Evolutionary conservation across 495 filamentous ascomycete genomes (phyloP), one percentile per base, ranked within the genome.

Genomic region (Talaromyces adpressus): DNA sequence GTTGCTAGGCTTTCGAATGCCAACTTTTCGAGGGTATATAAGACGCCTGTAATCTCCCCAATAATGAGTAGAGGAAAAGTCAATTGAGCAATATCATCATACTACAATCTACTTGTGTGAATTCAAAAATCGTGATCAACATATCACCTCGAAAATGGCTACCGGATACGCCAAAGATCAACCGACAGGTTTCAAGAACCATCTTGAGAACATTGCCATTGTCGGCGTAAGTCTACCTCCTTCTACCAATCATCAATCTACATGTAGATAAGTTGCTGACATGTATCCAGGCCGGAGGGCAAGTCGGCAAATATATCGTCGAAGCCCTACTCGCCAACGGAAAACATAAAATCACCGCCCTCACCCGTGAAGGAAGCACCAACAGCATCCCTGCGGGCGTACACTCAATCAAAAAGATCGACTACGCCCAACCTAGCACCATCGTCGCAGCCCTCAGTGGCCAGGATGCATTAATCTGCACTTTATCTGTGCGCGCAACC

Each of bases 381-480:
- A 74, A 53, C 67, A 63, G 41, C 8, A 66, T 82, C 0, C 81
- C 82, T 5, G 54, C 66, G 0, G 84, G 83, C 45, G 72, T 85
- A 18, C 52, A 56, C 23, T 67, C 68, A 1, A 51, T 74, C 30
- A 69, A 69, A 51, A 69, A 63, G 20, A 73, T 85, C 66, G 68
- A 85, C 72, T 86, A 86, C 70, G 67, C 73, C 67, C 68, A 81
- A 62, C 70, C 69, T 1, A 63, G 66, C 16, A 72, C 77, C 53
- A 65, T 87, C 20, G 75, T 81, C 9, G 67, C 66, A 4, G 82
- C 81, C 5, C 78, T 86, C 11, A 68, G 69, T 62, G 81, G 75
- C 64, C 81, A 85, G 61, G 77, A 87, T 30, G 79, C 75, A 41
- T 75, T 90, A n/a, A 74, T 90, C 67, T 86, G 88, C 69, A 86